These are phyloP conservation scores for Coccomyxa sp. DNA, from an alignment of 139 green algal species.

Conservation along the genomic window DNA sequence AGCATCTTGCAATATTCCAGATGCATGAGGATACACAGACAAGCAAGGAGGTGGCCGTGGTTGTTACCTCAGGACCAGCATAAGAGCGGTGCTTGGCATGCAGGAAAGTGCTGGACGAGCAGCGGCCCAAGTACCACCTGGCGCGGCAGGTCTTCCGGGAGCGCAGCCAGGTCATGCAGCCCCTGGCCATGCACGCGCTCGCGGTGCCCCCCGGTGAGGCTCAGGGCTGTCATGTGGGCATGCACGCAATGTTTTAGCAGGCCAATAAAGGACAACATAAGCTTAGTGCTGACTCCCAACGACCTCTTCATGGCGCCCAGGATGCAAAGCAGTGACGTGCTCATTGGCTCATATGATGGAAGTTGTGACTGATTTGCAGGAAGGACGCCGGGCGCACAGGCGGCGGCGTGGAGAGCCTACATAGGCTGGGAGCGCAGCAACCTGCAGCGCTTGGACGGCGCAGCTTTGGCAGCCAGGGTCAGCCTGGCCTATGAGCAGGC, in stretches of 20 bases:
- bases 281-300: too few relatives aligned
- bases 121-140: conserved; percentile 65
- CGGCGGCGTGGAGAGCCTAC: conserved; percentile 59
- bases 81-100: too few relatives aligned
- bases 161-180: conserved; percentile 36
- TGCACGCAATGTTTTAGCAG: too few relatives aligned
- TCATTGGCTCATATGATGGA: conserved; percentile 28
- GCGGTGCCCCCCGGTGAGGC: conserved; percentile 62
- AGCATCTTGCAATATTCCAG: too few relatives aligned
- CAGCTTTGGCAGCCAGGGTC: conserved; percentile 45
- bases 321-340: not conserved
- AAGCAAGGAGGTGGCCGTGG: too few relatives aligned
- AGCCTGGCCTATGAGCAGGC: conserved; percentile 80
- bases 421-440: conserved; percentile 73
- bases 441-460: conserved; percentile 58
- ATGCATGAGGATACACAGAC: too few relatives aligned
- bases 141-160: conserved; percentile 41
- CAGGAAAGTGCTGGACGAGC: conserved; percentile 87
- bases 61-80: too few relatives aligned
- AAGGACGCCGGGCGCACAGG: conserved; percentile 49
- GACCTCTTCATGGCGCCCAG: too few relatives aligned
- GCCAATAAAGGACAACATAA: too few relatives aligned
- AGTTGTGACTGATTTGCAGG: too few relatives aligned
- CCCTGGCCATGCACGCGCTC: conserved; percentile 43
- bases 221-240: too few relatives aligned